These are phyloP conservation scores for Hawksworthiomyces lignivorus DNA, from an alignment of 2,329 filamentous ascomycete genomes.

Conservation along the genomic window DNA sequence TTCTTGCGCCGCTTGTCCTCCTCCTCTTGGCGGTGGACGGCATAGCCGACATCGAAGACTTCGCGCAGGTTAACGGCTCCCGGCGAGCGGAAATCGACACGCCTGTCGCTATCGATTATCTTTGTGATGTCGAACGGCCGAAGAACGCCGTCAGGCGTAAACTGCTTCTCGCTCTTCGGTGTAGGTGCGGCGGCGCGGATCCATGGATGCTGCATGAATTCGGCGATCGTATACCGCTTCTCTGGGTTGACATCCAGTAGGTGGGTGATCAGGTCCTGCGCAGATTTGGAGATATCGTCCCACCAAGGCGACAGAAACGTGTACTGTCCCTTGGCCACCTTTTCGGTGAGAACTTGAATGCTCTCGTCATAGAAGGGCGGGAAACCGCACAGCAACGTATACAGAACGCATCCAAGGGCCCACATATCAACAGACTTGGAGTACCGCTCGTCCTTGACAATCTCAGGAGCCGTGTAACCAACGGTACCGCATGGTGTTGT, in stretches of 20 bases:
- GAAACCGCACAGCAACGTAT: conserved; percentile 94
- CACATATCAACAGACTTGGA: conserved; percentile 99
- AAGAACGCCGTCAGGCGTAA: conserved; percentile 34
- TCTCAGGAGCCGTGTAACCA: conserved; percentile 95
- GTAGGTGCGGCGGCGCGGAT: conserved; percentile 59
- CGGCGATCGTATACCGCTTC: conserved; percentile 84
- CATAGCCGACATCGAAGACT: conserved; percentile 97
- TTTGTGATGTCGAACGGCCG: conserved; percentile 50
- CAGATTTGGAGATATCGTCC: conserved; percentile 95
- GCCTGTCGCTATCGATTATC: conserved; percentile 52
- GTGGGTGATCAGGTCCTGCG: conserved; percentile 89
- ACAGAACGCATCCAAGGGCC: conserved; percentile 93
- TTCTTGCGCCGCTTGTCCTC: conserved; percentile 89
- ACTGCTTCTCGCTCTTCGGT: conserved; percentile 51
- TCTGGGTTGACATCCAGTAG: conserved; percentile 90
- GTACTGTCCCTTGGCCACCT: conserved; percentile 93
- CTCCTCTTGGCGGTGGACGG: conserved; percentile 93
- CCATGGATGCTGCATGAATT: conserved; percentile 95
- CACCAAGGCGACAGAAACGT: conserved; percentile 98
- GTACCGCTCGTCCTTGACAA: conserved; percentile 97
- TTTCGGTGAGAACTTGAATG: conserved; percentile 93
- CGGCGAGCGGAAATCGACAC: conserved; percentile 89
- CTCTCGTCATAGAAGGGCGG: conserved; percentile 98
- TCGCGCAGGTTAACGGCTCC: conserved; percentile 92
- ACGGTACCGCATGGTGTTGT: conserved; percentile 99